A percentile compares a stretch with the other conserved stretches of the same genome.
phyloP scores from a whole-genome alignment of 257 asterid genomes.

The Oldenlandia corymbosa region DNA sequence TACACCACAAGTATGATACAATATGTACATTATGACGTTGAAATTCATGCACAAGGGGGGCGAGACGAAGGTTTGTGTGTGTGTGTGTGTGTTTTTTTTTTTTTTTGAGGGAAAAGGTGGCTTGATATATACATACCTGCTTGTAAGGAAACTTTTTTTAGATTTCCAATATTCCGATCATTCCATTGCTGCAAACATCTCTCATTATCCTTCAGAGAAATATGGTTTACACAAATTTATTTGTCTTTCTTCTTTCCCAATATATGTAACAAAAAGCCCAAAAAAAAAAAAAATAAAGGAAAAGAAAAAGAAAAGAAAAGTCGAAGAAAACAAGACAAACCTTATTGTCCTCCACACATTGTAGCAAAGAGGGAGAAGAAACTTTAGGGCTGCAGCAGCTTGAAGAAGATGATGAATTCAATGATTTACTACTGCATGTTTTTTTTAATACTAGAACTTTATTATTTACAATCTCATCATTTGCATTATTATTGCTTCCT shows the following conservation, averaged over 20 bases:
- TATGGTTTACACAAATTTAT: too few species aligned
- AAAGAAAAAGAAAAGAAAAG: too few species aligned
- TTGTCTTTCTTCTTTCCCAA: too few species aligned
- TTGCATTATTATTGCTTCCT: not conserved
- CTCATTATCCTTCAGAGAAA: not conserved
- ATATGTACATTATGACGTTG: too few species aligned
- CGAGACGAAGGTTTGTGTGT: too few species aligned
- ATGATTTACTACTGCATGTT: not conserved
- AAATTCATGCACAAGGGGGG: too few species aligned
- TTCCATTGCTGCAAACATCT: constrained; percentile 6
- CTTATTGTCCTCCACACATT: too few species aligned
- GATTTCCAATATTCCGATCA: not conserved
- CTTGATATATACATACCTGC: not conserved
- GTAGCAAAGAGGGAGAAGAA: constrained; percentile 1
- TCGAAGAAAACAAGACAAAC: too few species aligned
- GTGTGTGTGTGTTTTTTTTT: too few species aligned
- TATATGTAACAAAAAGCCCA: too few species aligned
- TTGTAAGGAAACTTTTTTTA: not conserved
- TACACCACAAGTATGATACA: too few species aligned
- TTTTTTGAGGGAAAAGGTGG: not conserved
- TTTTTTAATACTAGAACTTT: not conserved
- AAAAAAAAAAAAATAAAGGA: too few species aligned
- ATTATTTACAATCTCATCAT: not conserved
- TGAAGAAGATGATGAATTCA: not conserved
- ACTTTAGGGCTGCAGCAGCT: not conserved